These are phyloP conservation scores for Plasmodium berghei DNA, from an alignment of 169 alveolate genomes.

Conservation along the genomic window DNA sequence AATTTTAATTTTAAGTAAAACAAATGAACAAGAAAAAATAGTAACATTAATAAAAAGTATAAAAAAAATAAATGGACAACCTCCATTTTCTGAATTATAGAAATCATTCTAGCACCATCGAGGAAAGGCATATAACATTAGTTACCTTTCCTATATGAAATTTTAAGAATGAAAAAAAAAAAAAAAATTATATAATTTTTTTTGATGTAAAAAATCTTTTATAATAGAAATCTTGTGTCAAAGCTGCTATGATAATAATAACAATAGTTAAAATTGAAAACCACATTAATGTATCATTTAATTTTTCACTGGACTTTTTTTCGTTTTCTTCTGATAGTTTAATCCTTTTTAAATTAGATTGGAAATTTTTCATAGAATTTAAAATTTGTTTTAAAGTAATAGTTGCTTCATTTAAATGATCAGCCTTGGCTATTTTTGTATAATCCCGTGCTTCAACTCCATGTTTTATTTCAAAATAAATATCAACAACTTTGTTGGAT, in stretches of 20 bases:
- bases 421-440: constrained; percentile 52
- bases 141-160: too few species aligned
- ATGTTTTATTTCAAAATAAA: constrained; percentile 49
- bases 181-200: constrained; percentile 33
- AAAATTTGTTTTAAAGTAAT: constrained; percentile 41
- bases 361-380: constrained; percentile 53
- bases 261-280: constrained; percentile 41
- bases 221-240: constrained; percentile 55
- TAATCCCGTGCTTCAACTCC: constrained; percentile 72
- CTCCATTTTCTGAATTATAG: too few species aligned
- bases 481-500: constrained; percentile 6
- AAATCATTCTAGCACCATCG: too few species aligned
- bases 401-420: constrained; percentile 63
- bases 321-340: constrained; percentile 53
- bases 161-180: neutral
- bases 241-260: constrained; percentile 50
- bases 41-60: too few species aligned
- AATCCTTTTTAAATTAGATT: constrained; percentile 47
- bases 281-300: constrained; percentile 72
- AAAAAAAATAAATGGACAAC: too few species aligned
- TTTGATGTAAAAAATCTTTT: constrained; percentile 62
- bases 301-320: constrained; percentile 52
- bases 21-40: too few species aligned
- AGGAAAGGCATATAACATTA: too few species aligned
- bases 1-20: too few species aligned